Evolutionary conservation across 345 rosid species (phyloP), one percentile per base, ranked within the genome.

Genomic region (Populus ilicifolia): DNA sequence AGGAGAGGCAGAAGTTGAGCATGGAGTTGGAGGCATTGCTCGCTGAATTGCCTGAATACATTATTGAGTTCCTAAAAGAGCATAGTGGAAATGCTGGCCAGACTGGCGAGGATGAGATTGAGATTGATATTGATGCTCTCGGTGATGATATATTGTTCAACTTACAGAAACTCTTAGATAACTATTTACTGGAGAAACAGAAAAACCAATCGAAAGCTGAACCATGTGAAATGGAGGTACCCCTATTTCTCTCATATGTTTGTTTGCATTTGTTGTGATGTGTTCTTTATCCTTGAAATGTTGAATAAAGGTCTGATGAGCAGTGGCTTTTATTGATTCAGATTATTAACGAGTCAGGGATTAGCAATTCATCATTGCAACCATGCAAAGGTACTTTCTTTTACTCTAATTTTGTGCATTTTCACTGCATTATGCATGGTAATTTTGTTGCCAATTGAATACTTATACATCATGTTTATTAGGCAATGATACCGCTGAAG

Each of bases 201-300:
- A 84, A 80, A 80, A 86, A 82, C 20, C 88, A 76, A 81, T 71
- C 84, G 0, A 88, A 88, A 83, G 78, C 87, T 63, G 92, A 89
- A 80, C 86, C 86, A 76, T 87, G 94, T 78, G 97, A 89, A 86
- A 87, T 89, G 84, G 96, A 91, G 97, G 99, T 95, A 83, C n/a
- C 35, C 64, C 36, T 50, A 72, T 59, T 12, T 56, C 27, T 41
- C 48, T 65, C 20, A 7, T 23, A 20, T 21, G 9, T 77, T 77
- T 80, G 11, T 39, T 43, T 67, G 73, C 84, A 43, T 61, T 30
- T 70, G 16, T 23, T 74, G 16, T 41, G 48, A 25, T 3, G 10
- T 36, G 46, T 5, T 50, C 18, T 67, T 62, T 20, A 16, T 20
- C 9, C 18, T 23, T 11, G 2, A 20, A 18, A 48, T 21, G 18